These are phyloP conservation scores for Mrakia gelida DNA, from an alignment of 768 basidiomycete species.

Conservation along the genomic window DNA sequence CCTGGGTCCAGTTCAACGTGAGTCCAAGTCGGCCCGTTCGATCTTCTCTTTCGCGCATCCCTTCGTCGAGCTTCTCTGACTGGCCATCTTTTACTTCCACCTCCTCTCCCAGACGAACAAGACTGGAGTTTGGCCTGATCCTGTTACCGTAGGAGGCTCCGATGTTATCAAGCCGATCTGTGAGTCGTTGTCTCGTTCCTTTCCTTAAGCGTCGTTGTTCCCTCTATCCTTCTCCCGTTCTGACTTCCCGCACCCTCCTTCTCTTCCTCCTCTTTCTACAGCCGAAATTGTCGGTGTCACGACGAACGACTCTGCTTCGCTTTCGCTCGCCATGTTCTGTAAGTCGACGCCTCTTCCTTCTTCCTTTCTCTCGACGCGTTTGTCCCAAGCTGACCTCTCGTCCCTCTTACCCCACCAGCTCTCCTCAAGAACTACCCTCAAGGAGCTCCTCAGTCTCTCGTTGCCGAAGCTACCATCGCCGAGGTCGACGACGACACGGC, in stretches of 20 bases:
- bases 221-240: neutral
- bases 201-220: no score
- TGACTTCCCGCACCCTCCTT: neutral
- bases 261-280: neutral
- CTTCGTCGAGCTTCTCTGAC: no score
- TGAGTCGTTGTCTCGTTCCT: neutral
- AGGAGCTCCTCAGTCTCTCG: constrained; percentile 4
- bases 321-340: constrained; percentile 17
- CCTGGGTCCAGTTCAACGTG: constrained; percentile 10
- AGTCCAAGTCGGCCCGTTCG: neutral
- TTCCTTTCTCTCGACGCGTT: neutral
- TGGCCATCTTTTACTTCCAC: neutral
- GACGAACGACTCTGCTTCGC: constrained; percentile 20
- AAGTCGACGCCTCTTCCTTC: neutral
- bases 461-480: neutral
- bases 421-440: constrained; percentile 9
- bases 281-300: constrained; percentile 11
- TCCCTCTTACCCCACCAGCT: neutral
- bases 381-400: neutral
- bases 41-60: neutral
- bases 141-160: constrained; percentile 6
- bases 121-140: constrained; percentile 22
- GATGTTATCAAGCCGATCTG: constrained; percentile 1
- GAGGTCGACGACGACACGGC: neutral
- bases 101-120: neutral